phyloP scores from a whole-genome alignment of 345 rosid species.

The Salix udensis region DNA sequence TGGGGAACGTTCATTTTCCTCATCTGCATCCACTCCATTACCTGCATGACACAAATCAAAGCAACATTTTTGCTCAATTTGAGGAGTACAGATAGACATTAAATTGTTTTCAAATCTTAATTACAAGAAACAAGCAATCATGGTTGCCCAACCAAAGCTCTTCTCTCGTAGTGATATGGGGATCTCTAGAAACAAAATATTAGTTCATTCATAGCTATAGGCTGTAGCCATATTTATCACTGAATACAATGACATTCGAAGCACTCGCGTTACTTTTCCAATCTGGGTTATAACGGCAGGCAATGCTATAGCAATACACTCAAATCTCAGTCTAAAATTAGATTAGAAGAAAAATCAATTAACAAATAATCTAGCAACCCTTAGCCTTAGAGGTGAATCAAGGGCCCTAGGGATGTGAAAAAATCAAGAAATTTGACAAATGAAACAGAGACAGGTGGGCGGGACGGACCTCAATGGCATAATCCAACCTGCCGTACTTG shows the following conservation, averaged over 20 bases:
- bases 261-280: neutral
- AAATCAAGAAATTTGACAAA: neutral
- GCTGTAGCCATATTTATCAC: neutral
- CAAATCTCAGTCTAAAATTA: neutral
- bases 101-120: neutral
- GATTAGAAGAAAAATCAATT: no score
- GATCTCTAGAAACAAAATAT: neutral
- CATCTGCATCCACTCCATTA: slow-evolving; percentile 80
- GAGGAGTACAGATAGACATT: neutral
- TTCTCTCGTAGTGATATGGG: neutral
- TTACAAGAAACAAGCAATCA: neutral
- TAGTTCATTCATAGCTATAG: neutral
- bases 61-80: neutral
- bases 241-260: neutral
- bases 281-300: neutral
- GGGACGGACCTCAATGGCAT: slow-evolving; percentile 61
- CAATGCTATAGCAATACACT: neutral
- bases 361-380: no score
- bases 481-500: slow-evolving; percentile 41
- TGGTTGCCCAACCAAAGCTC: neutral
- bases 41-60: slow-evolving; percentile 28
- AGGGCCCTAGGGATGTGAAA: neutral
- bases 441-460: neutral
- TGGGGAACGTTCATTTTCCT: slow-evolving; percentile 39
- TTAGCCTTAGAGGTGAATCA: no score